Base-by-base conservation (phyloP, 2,329 filamentous ascomycete species). In the Penicillium sp. region DNA sequence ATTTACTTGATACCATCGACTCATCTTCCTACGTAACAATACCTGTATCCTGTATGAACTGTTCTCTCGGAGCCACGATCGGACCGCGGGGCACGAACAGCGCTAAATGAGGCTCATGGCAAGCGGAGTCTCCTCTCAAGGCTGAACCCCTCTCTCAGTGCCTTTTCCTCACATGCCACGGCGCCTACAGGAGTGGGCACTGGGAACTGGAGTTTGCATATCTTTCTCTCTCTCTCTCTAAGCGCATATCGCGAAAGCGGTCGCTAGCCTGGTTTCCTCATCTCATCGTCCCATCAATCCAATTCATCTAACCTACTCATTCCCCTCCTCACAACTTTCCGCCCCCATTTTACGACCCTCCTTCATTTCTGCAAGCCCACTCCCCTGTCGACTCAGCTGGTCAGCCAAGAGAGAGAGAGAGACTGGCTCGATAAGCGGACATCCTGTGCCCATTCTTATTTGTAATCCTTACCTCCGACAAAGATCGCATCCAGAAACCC, bases 31-130 rank as follows among this genome's bases (percentile, higher is more conserved):
- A 4, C 16, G 40, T 44, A 27, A 44, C 46, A 50, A 50, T 39
- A 51, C 49, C 22, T 14, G 31, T 31, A 31, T 31, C 31, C 2
- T 22, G 22, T 24, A 44, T 6, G 22, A 19, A 10, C 10, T 13
- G 16, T n/a, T 27, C 18, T 18, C 22, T 27, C 43, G 22, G 43
- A 46, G 43, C 22, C 43, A 31, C 43, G 24, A 46, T 46, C 43
- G 43, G 43, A 46, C 43, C 43, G 43, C 24, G 53, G 44, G 50
- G 56, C 46, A 49, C 31, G 31, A 31, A 43, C 18, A 36, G 57
- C 57, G 57, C 57, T 59, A 59, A 59, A 56, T 59, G 53, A 59
- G 57, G 57, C 57, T 59, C 58, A 54, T 53, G 36, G 7, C 37
- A 35, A 57, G 50, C 50, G 50, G 50, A 41, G 24, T 27, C 50